Base-by-base conservation (phyloP, 1,284 basidiomycete genomes). In the Leccinum solheimii region DNA sequence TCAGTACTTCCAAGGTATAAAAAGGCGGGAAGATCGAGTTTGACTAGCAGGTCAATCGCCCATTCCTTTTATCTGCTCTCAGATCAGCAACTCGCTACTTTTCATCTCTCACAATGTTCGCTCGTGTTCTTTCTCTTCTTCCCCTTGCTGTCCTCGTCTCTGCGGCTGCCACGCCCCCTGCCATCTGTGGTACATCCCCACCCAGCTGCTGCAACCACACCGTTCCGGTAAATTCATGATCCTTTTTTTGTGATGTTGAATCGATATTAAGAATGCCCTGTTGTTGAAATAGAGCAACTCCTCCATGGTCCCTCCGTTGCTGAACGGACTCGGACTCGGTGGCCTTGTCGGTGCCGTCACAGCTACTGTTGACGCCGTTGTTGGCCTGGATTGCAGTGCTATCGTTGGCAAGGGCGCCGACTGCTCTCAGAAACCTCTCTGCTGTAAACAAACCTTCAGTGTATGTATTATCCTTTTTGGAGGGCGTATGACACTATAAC, bases 401-500 rank as follows among this genome's bases (percentile, higher is more conserved):
- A 40, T 40, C 14, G 14, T n/a, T 40, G 38, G 38, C 38, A 40
- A 16, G 3, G 38, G 38, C 8, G 38, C 16, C 3, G 38, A 5
- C 16, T 40, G 38, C 16, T 40, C 38, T 40, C 14, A n/a, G 8
- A 40, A n/a, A 6, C 16, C 38, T 40, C 14, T 40, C 8, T 40
- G 38, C 8, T 40, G 38, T 9, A 2, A n/a, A 2, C 16, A 16
- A 40, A 40, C 38, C 16, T 40, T 40, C 38, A 40, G 11, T 40
- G 38, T 40, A 40, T 16, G 38, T 40, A n/a, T 40, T 8, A n/a
- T 40, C 38, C 16, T 16, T 2, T 40, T 40, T n/a, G 4, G 38
- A 0, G 0, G 16, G 38, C 4, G 1, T 14, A 3, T 36, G 34
- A 36, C 0, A 40, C 0, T 40, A 23, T 9, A 4, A 6, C 38